Conservation (phyloP, 805 yeast species). For the Candida palmyrensis region DNA sequence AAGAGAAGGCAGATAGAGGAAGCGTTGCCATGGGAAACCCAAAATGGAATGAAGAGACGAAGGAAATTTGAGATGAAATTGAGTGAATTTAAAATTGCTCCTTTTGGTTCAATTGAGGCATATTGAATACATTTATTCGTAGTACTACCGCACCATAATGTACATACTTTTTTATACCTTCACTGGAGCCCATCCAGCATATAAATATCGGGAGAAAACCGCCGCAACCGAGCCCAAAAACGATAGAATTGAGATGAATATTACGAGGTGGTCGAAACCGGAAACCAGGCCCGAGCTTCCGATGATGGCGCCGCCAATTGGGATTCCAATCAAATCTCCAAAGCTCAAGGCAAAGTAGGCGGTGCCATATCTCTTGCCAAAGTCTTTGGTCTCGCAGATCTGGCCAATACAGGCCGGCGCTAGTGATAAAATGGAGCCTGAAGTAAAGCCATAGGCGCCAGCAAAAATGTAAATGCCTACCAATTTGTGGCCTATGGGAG, state of each 20-base stretch:
- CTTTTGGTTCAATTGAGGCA: too few species aligned
- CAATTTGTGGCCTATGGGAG: slow-evolving; percentile 18
- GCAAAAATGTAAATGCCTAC: slow-evolving; percentile 19
- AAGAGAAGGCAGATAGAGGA: too few species aligned
- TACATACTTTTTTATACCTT: slow-evolving; percentile 6
- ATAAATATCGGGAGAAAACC: slow-evolving; percentile 15
- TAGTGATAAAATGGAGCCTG: slow-evolving; percentile 22
- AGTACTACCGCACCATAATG: too few species aligned
- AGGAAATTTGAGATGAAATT: too few species aligned
- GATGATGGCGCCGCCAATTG: slow-evolving; percentile 24
- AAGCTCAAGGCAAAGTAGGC: slow-evolving; percentile 20
- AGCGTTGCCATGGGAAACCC: too few species aligned
- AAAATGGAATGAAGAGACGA: too few species aligned
- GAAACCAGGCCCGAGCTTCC: slow-evolving; percentile 6
- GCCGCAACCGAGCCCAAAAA: slow-evolving; percentile 17
- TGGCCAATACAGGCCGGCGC: slow-evolving; percentile 23
- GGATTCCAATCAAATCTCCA: slow-evolving; percentile 25
- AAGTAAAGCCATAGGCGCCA: slow-evolving; percentile 21
- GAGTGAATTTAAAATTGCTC: too few species aligned
- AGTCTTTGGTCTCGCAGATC: slow-evolving; percentile 19
- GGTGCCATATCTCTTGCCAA: slow-evolving; percentile 23
- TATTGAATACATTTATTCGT: too few species aligned
- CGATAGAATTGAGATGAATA: slow-evolving; percentile 16
- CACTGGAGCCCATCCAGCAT: slow-evolving; percentile 14
- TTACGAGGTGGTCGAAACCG: slow-evolving; percentile 18